Evolutionary conservation across 1,284 basidiomycete genomes (phyloP).

Genomic region (Coniferiporia weirii): DNA sequence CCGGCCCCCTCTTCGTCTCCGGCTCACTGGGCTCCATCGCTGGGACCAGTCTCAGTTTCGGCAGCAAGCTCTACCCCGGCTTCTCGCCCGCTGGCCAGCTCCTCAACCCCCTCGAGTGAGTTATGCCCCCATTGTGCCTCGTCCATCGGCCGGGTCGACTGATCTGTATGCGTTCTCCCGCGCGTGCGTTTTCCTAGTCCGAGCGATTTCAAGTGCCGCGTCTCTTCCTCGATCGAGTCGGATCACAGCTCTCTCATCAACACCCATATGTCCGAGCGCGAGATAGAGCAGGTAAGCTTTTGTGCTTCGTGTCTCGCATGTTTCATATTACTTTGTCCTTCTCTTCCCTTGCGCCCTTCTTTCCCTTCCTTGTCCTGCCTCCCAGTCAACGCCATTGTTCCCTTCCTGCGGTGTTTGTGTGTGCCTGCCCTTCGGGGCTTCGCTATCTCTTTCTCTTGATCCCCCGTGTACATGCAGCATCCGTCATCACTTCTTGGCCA

Average conservation of each 20-base stretch:
- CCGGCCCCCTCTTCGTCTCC: slow-evolving; percentile 17
- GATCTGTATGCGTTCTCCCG: background rate
- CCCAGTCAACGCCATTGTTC: background rate
- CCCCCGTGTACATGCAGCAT: background rate
- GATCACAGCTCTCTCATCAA: slow-evolving; percentile 60
- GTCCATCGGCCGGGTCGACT: background rate
- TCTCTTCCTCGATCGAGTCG: slow-evolving; percentile 55
- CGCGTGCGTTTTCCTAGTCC: slow-evolving; percentile 30
- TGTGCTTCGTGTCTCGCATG: background rate
- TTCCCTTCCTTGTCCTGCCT: slow-evolving; percentile 7
- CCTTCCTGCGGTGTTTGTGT: too few species aligned
- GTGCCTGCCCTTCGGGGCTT: background rate
- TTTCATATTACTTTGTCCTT: too few species aligned
- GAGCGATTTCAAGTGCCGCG: slow-evolving; percentile 47
- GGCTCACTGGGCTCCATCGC: slow-evolving; percentile 4
- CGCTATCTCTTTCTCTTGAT: background rate
- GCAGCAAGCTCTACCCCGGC: slow-evolving; percentile 8
- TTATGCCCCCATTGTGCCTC: background rate
- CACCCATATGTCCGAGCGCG: slow-evolving; percentile 41
- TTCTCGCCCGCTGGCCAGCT: background rate
- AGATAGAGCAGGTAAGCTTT: slow-evolving; percentile 55
- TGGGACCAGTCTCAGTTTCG: background rate
- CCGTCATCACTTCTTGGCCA: background rate
- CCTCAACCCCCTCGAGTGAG: slow-evolving; percentile 16
- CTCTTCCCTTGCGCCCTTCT: background rate